phyloP scores from a whole-genome alignment of 116 monocot genomes.

The Iris pallida region DNA sequence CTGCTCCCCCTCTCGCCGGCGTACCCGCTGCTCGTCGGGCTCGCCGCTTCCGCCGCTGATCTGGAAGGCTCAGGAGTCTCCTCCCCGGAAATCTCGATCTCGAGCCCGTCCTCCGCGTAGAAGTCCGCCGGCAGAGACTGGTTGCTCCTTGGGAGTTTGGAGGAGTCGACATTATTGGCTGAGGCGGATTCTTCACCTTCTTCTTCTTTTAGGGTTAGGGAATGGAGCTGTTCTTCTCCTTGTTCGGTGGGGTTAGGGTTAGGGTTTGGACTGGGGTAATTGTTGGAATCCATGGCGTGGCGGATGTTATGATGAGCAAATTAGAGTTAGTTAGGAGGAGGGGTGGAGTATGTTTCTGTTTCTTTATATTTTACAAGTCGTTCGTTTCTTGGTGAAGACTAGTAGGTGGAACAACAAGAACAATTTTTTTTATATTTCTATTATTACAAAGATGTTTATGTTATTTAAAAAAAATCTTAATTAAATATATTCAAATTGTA shows the following conservation, averaged over 20 bases:
- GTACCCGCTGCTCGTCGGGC: slow-evolving; percentile 81
- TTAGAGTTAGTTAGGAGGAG: slow-evolving; percentile 9
- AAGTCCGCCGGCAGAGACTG: slow-evolving; percentile 25
- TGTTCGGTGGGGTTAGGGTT: slow-evolving; percentile 15
- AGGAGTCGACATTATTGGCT: background rate
- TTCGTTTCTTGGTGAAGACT: background rate
- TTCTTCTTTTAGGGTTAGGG: slow-evolving; percentile 25
- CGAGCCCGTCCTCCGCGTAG: slow-evolving; percentile 12
- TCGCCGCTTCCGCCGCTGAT: slow-evolving; percentile 20
- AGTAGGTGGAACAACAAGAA: background rate
- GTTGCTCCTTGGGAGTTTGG: slow-evolving; percentile 5
- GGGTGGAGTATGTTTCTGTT: background rate
- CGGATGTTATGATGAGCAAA: background rate
- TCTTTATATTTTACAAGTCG: background rate
- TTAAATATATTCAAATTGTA: no score
- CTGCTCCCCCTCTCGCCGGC: slow-evolving; percentile 87
- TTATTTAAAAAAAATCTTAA: no score
- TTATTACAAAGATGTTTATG: no score
- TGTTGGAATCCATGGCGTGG: slow-evolving; percentile 28
- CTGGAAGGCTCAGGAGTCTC: slow-evolving; percentile 2
- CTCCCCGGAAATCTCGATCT: slow-evolving; percentile 11
- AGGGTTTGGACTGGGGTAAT: slow-evolving; percentile 20
- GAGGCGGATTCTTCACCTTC: background rate
- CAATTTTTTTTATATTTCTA: no score
- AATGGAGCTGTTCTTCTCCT: background rate